Conservation (phyloP, 805 yeast genomes). For the Tetrapisispora nanseiensis region DNA sequence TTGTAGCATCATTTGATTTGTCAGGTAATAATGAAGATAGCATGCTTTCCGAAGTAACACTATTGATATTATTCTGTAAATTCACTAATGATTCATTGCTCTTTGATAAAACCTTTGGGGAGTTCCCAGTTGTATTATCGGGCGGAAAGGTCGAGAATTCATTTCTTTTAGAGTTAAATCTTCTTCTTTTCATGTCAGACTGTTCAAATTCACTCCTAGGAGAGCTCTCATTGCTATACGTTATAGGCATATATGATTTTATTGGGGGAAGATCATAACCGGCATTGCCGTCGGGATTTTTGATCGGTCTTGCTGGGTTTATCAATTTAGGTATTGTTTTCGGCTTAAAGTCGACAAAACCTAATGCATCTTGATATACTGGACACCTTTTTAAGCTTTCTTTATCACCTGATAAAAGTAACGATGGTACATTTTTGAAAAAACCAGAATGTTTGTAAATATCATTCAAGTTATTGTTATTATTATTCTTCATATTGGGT, state of each 20-base stretch:
- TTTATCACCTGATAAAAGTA: slow-evolving; percentile 18
- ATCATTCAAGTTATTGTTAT: slow-evolving; percentile 9
- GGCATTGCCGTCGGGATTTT: slow-evolving; percentile 1
- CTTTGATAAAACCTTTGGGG: not conserved
- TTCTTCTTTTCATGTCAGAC: not conserved
- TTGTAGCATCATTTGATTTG: not conserved
- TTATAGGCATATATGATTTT: slow-evolving; percentile 27
- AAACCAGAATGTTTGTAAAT: slow-evolving; percentile 16
- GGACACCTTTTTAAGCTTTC: slow-evolving; percentile 31
- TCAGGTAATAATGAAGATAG: not conserved
- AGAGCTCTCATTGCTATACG: slow-evolving; percentile 17
- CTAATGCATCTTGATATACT: slow-evolving; percentile 31
- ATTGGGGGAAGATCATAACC: slow-evolving; percentile 23
- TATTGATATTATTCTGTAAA: not conserved
- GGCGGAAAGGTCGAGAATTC: not conserved
- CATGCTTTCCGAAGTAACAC: not conserved
- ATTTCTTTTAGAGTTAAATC: not conserved
- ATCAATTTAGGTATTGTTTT: not conserved
- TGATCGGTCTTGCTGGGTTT: not conserved
- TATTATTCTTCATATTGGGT: not conserved
- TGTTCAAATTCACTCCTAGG: not conserved
- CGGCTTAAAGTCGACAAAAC: slow-evolving; percentile 6
- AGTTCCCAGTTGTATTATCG: not conserved
- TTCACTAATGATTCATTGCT: not conserved
- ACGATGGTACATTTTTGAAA: slow-evolving; percentile 28